Evolutionary conservation across 306 rosid genomes (phyloP).

Genomic region (Trichosanthes cucumerina): DNA sequence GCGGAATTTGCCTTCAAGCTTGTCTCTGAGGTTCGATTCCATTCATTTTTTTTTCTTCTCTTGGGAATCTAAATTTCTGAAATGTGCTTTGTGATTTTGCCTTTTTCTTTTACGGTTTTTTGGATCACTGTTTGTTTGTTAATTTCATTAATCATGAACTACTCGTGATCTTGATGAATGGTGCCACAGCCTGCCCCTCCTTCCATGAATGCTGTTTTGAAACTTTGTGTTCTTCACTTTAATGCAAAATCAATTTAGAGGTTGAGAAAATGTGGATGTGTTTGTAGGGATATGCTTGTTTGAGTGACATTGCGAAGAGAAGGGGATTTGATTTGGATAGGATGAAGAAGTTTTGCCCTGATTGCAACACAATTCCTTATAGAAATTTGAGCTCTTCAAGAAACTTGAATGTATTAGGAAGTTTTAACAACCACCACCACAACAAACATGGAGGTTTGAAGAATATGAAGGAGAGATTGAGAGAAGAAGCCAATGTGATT

Average conservation of each 20-base stretch:
- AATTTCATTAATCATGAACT: background rate
- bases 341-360: constrained; percentile 44
- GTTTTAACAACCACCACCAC: background rate
- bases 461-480: constrained; percentile 53
- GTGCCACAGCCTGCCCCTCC: too few species aligned
- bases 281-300: constrained; percentile 60
- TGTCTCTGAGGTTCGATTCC: constrained; percentile 62
- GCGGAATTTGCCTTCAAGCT: constrained; percentile 88
- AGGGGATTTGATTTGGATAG: constrained; percentile 55
- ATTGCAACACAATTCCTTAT: constrained; percentile 60
- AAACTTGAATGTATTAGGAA: constrained; percentile 26
- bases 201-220: background rate
- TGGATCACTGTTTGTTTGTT: background rate
- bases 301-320: constrained; percentile 53
- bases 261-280: background rate
- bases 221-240: background rate
- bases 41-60: background rate
- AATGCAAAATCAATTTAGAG: background rate
- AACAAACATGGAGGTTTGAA: constrained; percentile 33
- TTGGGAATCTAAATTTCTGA: background rate
- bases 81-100: background rate
- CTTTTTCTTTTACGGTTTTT: background rate
- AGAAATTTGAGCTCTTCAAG: constrained; percentile 15
- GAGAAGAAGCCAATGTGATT: constrained; percentile 73
- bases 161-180: background rate